Conservation (phyloP, 225 moss, liverwort and hornwort genomes). For the Marchantia polymorpha region DNA sequence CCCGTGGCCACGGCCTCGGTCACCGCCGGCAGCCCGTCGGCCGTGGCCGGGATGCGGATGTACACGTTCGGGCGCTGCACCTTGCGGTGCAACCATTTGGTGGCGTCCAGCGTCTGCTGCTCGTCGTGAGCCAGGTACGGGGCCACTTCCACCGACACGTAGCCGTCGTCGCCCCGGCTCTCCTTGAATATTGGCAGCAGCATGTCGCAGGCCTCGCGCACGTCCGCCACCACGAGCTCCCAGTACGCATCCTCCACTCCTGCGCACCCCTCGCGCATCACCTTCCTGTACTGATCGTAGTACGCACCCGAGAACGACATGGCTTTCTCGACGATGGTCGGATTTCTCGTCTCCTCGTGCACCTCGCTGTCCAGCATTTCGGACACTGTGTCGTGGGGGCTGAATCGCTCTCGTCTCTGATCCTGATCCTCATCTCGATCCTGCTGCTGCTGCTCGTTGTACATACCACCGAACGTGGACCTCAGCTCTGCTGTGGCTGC, state of each 20-base stretch:
- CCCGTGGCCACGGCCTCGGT: constrained; percentile 56
- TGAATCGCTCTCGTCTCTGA: constrained; percentile 15
- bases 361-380: constrained; percentile 76
- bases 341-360: constrained; percentile 88
- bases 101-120: constrained; percentile 57
- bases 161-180: constrained; percentile 72
- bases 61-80: constrained; percentile 73
- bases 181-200: constrained; percentile 66
- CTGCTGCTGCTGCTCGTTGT: constrained; percentile 70
- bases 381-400: constrained; percentile 13
- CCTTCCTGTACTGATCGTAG: constrained; percentile 83
- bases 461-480: constrained; percentile 74
- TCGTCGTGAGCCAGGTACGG: constrained; percentile 79
- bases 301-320: constrained; percentile 71
- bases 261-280: constrained; percentile 65
- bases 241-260: constrained; percentile 90
- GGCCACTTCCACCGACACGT: constrained; percentile 79
- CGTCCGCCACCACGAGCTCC: constrained; percentile 80
- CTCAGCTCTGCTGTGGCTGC: constrained; percentile 49
- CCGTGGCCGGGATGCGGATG: constrained; percentile 89
- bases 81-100: constrained; percentile 55
- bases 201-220: constrained; percentile 82
- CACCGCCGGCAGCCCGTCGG: constrained; percentile 70
- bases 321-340: constrained; percentile 91
- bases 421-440: constrained; percentile 76